These are phyloP conservation scores for Diddensiella transvaalensis DNA, from an alignment of 805 yeast genomes.

Conservation along the genomic window DNA sequence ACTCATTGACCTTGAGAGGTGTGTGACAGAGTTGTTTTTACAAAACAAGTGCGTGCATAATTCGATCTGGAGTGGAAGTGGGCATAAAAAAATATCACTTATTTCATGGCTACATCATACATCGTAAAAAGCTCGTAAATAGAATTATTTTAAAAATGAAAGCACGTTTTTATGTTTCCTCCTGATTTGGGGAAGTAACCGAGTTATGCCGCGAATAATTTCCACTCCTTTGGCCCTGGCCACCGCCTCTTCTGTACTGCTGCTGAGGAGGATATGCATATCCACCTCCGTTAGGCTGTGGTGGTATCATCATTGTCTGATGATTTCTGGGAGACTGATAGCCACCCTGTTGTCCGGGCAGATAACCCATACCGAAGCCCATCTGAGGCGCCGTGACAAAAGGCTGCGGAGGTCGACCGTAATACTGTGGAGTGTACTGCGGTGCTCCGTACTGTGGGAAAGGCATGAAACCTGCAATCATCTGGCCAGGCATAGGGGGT, in stretches of 20 bases:
- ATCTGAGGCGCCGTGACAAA: constrained; percentile 14
- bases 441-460: constrained; percentile 20
- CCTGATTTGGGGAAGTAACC: not conserved
- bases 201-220: constrained; percentile 3
- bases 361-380: constrained; percentile 17
- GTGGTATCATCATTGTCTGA: constrained; percentile 11
- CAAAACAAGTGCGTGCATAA: no score
- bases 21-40: not conserved
- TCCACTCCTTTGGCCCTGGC: not conserved
- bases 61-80: no score
- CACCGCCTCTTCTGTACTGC: no score
- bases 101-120: not conserved
- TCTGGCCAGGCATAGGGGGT: constrained; percentile 17
- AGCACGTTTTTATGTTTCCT: not conserved
- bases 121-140: not conserved
- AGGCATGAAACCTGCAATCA: constrained; percentile 20
- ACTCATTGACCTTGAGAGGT: constrained; percentile 1
- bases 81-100: no score
- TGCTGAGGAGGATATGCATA: constrained; percentile 9
- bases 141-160: not conserved
- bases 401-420: constrained; percentile 21
- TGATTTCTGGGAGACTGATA: constrained; percentile 5
- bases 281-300: constrained; percentile 4
- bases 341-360: constrained; percentile 11
- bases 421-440: constrained; percentile 21